phyloP scores from a whole-genome alignment of 305 asterid genomes.

The Plantago rigida region DNA sequence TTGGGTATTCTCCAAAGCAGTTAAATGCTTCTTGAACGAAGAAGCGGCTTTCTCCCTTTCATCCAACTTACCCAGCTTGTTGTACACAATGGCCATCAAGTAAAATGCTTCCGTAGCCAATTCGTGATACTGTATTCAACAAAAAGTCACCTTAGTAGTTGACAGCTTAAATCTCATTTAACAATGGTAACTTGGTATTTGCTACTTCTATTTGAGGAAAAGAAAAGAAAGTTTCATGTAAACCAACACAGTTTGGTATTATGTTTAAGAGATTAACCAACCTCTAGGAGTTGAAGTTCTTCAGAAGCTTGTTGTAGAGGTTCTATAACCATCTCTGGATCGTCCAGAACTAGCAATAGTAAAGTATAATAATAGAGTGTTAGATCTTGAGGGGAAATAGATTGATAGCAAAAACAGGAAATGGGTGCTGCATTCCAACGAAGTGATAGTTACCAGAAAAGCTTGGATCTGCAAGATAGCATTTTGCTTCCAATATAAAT shows the following conservation, averaged over 20 bases:
- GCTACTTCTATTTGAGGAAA: background rate
- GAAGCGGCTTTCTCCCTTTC: conserved; percentile 79
- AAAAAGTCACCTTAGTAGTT: conserved; percentile 14
- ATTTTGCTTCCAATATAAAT: conserved; percentile 73
- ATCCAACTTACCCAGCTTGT: conserved; percentile 59
- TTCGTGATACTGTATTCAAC: conserved; percentile 59
- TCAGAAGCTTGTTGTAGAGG: conserved; percentile 79
- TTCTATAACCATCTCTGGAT: conserved; percentile 59
- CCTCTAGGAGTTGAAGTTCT: conserved; percentile 80
- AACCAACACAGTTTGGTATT: background rate
- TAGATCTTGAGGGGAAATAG: background rate
- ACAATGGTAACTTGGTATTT: background rate
- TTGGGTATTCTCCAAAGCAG: conserved; percentile 53
- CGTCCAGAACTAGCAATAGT: conserved; percentile 47
- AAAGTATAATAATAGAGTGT: conserved; percentile 11
- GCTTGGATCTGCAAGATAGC: conserved; percentile 64
- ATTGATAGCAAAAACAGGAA: background rate
- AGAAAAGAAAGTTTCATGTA: background rate
- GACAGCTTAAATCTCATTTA: background rate
- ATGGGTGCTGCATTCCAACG: background rate
- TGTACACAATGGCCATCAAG: conserved; percentile 68
- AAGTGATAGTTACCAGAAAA: conserved; percentile 49
- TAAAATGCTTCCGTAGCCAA: conserved; percentile 80
- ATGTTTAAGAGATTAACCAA: conserved; percentile 29
- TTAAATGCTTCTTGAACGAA: conserved; percentile 59